These are phyloP conservation scores for Oxyria digyna DNA, from an alignment of 148 eudicot species.

Conservation along the genomic window DNA sequence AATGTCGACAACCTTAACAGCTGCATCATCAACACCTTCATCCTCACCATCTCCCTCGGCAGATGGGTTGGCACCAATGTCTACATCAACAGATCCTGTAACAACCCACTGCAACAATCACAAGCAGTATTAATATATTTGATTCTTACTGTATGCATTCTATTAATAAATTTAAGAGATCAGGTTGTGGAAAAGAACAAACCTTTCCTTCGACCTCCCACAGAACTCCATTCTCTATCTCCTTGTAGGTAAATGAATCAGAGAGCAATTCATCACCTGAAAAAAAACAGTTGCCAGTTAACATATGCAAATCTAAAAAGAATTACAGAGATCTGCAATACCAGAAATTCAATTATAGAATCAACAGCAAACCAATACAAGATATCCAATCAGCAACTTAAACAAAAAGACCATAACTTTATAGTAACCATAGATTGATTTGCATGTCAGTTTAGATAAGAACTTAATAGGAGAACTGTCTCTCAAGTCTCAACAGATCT, in stretches of 20 bases:
- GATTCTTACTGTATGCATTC: background rate
- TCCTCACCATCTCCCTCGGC: conserved; percentile 78
- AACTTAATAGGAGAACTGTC: background rate
- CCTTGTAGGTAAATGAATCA: conserved; percentile 75
- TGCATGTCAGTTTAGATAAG: background rate
- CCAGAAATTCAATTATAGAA: background rate
- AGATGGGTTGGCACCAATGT: conserved; percentile 92
- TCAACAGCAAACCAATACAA: background rate
- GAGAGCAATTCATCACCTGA: conserved; percentile 87
- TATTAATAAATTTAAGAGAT: background rate
- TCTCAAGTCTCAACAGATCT: background rate
- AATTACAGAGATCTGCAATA: background rate
- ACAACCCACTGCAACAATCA: conserved; percentile 59
- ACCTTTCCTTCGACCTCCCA: conserved; percentile 99
- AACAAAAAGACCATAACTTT: background rate
- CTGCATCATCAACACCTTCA: conserved; percentile 54
- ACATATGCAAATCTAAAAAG: background rate
- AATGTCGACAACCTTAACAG: conserved; percentile 52
- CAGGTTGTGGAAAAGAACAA: background rate
- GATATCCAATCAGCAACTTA: background rate
- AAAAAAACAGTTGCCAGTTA: background rate
- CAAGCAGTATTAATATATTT: background rate
- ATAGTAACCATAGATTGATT: background rate
- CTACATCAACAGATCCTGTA: conserved; percentile 53
- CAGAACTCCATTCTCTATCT: conserved; percentile 47